Base-by-base conservation (phyloP, 768 basidiomycete species). In the Coprinopsis marcescibilis region DNA sequence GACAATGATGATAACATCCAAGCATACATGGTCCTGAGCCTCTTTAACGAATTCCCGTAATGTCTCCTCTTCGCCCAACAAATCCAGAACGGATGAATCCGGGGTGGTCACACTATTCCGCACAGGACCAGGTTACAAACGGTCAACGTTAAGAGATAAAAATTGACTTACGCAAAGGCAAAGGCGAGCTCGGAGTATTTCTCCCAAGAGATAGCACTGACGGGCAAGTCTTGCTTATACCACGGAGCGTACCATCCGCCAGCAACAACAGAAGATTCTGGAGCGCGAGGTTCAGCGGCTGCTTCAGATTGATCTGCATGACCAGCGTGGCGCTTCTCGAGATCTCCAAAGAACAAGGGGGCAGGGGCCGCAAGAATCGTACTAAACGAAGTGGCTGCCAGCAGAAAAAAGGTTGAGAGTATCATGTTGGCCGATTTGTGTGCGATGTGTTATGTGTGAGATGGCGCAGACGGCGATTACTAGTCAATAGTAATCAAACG, bases 241-340 rank as follows among this genome's bases (percentile, higher is more conserved):
- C 77, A 81, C n/a, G 69, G 71, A 14, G 80, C 67, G 52, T 73
- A 79, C 78, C 78, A 83, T 1, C 73, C 72, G 25, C 75, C 63
- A 3, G 76, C 70, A 14, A 81, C 52, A n/a, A 70, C 65, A 25
- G 66, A 35, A 21, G 12, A 64, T 3, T 56, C 60, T 11, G 51
- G 42, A 4, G 57, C 39, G 21, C 46, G 10, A 29, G 30, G 12
- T 41, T 10, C 25, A 42, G 7, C 25, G 20, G 38, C 40, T 15
- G 32, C 24, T n/a, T 27, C 21, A 40, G 10, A 35, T 20, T 33
- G 21, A 15, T 27, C 5, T 4, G 25, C 7, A 17, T 17, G 7
- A n/a, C 49, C 19, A 39, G 46, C 15, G 43, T 33, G 19, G 26
- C 17, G 49, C 38, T 33, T 44, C 29, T 14, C 33, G 27, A 26